Evolutionary conservation across 495 filamentous ascomycete genomes (phyloP).

Genomic region (Podospora tetraspora): DNA sequence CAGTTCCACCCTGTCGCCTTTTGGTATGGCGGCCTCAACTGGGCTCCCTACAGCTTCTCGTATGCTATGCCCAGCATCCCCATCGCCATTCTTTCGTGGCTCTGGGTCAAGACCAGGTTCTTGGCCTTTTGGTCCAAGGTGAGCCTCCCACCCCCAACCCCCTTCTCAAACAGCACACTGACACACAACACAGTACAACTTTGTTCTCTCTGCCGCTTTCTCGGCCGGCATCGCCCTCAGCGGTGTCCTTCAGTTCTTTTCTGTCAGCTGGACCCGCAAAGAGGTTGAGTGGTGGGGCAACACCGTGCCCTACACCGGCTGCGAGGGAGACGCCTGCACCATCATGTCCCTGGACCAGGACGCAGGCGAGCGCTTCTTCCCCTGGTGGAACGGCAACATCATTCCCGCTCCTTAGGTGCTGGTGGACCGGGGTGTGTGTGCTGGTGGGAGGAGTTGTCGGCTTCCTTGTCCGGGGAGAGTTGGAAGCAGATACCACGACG

Average conservation of each 20-base stretch:
- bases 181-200: constrained; percentile 34
- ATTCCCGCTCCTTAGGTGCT: constrained; percentile 5
- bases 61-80: constrained; percentile 39
- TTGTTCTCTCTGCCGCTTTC: constrained; percentile 37
- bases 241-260: constrained; percentile 39
- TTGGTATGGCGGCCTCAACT: constrained; percentile 30
- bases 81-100: constrained; percentile 35
- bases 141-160: not conserved
- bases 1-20: constrained; percentile 39
- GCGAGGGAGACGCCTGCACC: constrained; percentile 28
- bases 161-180: not conserved
- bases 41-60: constrained; percentile 36
- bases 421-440: not conserved
- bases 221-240: constrained; percentile 35
- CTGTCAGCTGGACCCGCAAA: constrained; percentile 29
- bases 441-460: not conserved
- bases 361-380: constrained; percentile 28
- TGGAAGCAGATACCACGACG: not conserved
- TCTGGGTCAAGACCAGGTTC: constrained; percentile 32
- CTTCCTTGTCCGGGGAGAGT: not conserved
- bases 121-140: constrained; percentile 41
- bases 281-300: constrained; percentile 40
- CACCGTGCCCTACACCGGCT: constrained; percentile 26
- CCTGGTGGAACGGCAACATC: constrained; percentile 5
- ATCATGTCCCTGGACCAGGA: constrained; percentile 23